Conservation (phyloP, 2,329 filamentous ascomycete genomes). For the Septoria petroselini region DNA sequence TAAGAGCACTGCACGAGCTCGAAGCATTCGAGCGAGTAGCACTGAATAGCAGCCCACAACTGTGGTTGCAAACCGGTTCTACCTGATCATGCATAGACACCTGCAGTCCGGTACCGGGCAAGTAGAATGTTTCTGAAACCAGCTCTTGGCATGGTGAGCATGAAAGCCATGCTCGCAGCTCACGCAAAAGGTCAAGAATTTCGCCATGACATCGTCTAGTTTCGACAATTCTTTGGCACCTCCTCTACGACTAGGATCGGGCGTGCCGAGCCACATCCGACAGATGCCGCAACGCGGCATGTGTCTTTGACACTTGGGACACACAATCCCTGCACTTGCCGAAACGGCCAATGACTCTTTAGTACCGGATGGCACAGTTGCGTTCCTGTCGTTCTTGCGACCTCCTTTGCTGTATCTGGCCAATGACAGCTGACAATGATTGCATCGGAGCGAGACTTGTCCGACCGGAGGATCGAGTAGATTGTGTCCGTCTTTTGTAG, state of each 20-base stretch:
- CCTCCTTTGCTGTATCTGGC: conserved; percentile 44
- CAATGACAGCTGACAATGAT: conserved; percentile 65
- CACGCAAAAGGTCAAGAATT: conserved; percentile 60
- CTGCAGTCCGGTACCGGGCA: conserved; percentile 57
- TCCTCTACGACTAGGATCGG: conserved; percentile 47
- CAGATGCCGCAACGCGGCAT: conserved; percentile 63
- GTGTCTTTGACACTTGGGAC: conserved; percentile 59
- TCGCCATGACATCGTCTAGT: conserved; percentile 48
- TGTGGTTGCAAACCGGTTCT: no score
- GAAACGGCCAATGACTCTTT: conserved; percentile 29
- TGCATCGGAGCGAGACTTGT: conserved; percentile 72
- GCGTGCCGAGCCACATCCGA: conserved; percentile 58
- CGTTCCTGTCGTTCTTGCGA: conserved; percentile 7
- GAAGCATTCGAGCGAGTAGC: no score
- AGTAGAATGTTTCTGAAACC: conserved; percentile 56
- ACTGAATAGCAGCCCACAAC: no score
- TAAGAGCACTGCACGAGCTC: no score
- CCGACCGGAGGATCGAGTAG: conserved; percentile 62
- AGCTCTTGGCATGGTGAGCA: conserved; percentile 59
- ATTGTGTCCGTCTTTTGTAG: conserved; percentile 60
- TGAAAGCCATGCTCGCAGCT: conserved; percentile 63
- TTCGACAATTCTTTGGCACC: conserved; percentile 33
- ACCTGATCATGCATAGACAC: conserved; percentile 46
- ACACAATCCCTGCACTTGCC: conserved; percentile 49
- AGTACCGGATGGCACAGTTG: conserved; percentile 27